Conservation (phyloP, 495 filamentous ascomycete genomes). For the Tuber umbilicatum region DNA sequence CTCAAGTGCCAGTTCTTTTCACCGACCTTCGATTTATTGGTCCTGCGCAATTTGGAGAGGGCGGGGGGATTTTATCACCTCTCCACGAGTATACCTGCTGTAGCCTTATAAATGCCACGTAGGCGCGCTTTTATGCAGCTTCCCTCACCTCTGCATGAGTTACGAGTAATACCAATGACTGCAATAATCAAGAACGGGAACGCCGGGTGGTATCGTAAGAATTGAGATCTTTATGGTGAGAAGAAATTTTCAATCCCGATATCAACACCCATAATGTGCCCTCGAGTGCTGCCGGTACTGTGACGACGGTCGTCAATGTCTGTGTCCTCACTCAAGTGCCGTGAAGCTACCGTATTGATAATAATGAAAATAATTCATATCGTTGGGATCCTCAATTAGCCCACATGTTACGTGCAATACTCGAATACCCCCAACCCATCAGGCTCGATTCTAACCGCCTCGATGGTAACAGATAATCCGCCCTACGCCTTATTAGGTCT, state of each 20-base stretch:
- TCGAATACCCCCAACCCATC: not conserved
- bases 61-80: not conserved
- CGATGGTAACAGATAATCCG: not conserved
- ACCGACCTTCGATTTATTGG: not conserved
- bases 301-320: not conserved
- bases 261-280: not conserved
- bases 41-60: not conserved
- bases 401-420: not conserved
- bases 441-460: not conserved
- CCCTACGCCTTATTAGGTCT: not conserved
- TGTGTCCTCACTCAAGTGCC: not conserved
- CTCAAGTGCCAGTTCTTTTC: not conserved
- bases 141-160: not conserved
- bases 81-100: not conserved
- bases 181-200: not conserved
- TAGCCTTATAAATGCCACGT: not conserved
- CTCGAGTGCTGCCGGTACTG: not conserved
- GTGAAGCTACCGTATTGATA: not conserved
- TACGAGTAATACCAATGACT: not conserved
- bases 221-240: not conserved
- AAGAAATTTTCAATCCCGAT: not conserved
- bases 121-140: not conserved
- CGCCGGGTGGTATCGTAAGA: not conserved
- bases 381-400: not conserved
- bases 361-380: not conserved